Percentiles rank a stretch among this genome's conserved stretches.
These are phyloP conservation scores for Mrakiaceae sp. DNA, from an alignment of 1,284 basidiomycete genomes.

Conservation along the genomic window DNA sequence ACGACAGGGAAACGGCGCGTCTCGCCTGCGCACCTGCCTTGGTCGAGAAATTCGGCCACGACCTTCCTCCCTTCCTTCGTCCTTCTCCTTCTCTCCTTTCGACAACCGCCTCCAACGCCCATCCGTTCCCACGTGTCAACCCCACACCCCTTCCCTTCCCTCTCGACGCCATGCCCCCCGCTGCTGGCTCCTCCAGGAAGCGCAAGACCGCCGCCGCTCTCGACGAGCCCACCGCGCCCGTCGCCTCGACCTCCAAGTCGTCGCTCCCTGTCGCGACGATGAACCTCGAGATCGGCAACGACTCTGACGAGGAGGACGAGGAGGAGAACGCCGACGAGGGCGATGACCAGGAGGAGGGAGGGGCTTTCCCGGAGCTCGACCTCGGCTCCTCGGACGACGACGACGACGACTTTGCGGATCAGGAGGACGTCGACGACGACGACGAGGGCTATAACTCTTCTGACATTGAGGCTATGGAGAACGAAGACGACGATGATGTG, in stretches of 20 bases:
- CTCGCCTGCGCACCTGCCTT: too few species aligned
- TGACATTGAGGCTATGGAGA: conserved; percentile 12
- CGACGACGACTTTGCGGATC: conserved; percentile 35
- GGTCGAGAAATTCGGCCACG: too few species aligned
- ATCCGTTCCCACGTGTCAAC: neutral
- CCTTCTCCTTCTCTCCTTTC: too few species aligned
- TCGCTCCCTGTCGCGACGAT: neutral
- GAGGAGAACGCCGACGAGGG: conserved; percentile 25
- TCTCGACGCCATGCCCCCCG: neutral
- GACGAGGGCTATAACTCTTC: conserved; percentile 29
- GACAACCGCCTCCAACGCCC: too few species aligned
- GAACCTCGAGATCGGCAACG: conserved; percentile 16
- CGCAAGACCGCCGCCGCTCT: conserved; percentile 11
- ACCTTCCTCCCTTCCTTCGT: too few species aligned
- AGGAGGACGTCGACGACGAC: conserved; percentile 39
- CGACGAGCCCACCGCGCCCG: neutral
- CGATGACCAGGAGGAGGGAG: conserved; percentile 28
- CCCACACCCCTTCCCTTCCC: conserved; percentile 29
- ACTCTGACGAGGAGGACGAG: conserved; percentile 24
- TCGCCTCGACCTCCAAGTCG: neutral
- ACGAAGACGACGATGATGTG: conserved; percentile 8
- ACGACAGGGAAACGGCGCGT: too few species aligned
- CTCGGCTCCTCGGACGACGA: conserved; percentile 31
- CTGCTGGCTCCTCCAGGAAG: conserved; percentile 9
- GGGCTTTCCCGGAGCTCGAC: conserved; percentile 40